A percentile compares a stretch with the other conserved stretches of the same genome.
Conservation (phyloP, 2,329 filamentous ascomycete species). For the Colletotrichum melonis region DNA sequence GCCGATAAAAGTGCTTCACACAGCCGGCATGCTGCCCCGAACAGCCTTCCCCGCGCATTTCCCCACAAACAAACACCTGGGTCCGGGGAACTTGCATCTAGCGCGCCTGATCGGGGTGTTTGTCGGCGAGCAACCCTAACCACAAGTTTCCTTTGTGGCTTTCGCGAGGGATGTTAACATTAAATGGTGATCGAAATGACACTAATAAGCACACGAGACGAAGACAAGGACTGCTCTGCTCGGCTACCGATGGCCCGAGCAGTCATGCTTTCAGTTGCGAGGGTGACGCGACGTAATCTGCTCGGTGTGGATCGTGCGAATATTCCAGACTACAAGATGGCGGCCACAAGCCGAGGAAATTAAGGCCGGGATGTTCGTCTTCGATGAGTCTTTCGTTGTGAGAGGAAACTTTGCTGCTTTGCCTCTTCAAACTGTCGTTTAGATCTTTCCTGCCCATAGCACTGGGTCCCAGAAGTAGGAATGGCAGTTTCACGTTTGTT, state of each 20-base stretch:
- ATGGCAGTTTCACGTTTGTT: neutral
- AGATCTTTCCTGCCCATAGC: neutral
- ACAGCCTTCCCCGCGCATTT: neutral
- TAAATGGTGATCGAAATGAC: neutral
- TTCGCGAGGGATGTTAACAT: neutral
- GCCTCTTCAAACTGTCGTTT: neutral
- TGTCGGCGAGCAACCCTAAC: neutral
- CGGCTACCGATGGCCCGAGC: neutral
- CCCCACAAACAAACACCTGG: constrained; percentile 3
- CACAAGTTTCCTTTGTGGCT: neutral
- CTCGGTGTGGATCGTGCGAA: neutral
- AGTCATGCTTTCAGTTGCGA: neutral
- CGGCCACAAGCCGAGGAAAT: neutral
- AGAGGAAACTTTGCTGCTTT: neutral
- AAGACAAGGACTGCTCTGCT: neutral
- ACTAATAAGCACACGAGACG: neutral
- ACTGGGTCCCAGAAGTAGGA: no score
- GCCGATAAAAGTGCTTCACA: neutral
- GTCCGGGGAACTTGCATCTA: neutral
- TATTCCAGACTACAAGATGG: neutral
- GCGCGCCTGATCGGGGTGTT: neutral
- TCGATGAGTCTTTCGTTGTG: neutral
- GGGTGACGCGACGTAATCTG: neutral
- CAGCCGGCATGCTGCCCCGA: neutral
- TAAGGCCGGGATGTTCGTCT: neutral